These are phyloP conservation scores for Pezicula carpinea DNA, from an alignment of 2,329 filamentous ascomycete genomes.

Conservation along the genomic window DNA sequence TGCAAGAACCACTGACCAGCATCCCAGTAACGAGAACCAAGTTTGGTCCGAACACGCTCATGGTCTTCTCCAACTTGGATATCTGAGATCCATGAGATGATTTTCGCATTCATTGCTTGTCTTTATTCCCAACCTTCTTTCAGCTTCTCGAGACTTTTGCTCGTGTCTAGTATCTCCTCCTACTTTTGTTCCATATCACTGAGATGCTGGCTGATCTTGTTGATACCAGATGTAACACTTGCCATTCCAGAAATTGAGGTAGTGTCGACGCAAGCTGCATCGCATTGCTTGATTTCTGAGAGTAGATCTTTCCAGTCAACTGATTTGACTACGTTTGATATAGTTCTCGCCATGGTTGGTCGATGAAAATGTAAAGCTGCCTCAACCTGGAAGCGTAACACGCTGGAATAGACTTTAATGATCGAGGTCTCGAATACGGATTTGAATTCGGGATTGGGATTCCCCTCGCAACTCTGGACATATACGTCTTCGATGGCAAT, in stretches of 20 bases:
- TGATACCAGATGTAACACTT: constrained; percentile 1
- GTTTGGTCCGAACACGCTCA: constrained; percentile 4
- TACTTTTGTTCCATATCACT: constrained; percentile 2
- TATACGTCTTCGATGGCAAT: constrained; percentile 10
- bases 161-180: constrained; percentile 4
- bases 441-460: constrained; percentile 1
- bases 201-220: neutral
- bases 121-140: constrained; percentile 4
- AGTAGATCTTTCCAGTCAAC: constrained; percentile 8
- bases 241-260: constrained; percentile 2
- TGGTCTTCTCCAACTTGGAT: constrained; percentile 6
- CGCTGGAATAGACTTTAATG: constrained; percentile 4
- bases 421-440: constrained; percentile 2
- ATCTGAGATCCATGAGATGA: constrained; percentile 7
- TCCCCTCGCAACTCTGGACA: constrained; percentile 5
- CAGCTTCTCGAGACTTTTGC: constrained; percentile 2
- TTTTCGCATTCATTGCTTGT: neutral
- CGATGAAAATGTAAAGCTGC: constrained; percentile 8
- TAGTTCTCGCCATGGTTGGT: constrained; percentile 5
- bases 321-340: constrained; percentile 5
- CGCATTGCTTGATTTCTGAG: constrained; percentile 4
- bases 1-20: constrained; percentile 5
- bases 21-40: constrained; percentile 2
- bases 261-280: constrained; percentile 4
- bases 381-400: constrained; percentile 5